Percentiles rank a stretch among this genome's conserved stretches.
Evolutionary conservation across 768 basidiomycete species (phyloP).

Genomic region (Cystobasidium onofrii): DNA sequence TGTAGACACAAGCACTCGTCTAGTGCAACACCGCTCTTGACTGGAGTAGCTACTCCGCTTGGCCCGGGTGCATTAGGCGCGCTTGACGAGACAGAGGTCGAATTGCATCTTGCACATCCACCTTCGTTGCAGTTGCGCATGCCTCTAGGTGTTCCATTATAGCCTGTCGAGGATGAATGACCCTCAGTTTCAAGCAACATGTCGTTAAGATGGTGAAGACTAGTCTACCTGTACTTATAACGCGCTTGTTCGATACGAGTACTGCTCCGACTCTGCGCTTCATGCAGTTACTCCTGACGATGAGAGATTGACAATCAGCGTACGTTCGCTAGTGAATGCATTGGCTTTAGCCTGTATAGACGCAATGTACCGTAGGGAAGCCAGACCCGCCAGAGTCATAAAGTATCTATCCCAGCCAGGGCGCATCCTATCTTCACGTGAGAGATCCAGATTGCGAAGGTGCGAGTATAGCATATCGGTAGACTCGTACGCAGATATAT

Average conservation of each 20-base stretch:
- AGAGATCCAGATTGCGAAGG: constrained; percentile 61
- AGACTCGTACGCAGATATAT: constrained; percentile 42
- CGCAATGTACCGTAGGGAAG: constrained; percentile 52
- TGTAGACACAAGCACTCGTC: constrained; percentile 88
- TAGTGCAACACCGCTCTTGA: constrained; percentile 44
- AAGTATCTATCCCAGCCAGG: constrained; percentile 96
- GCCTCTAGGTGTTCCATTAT: constrained; percentile 92
- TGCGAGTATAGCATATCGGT: constrained; percentile 51
- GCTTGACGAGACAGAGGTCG: constrained; percentile 13
- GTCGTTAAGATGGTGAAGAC: not conserved
- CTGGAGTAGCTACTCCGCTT: constrained; percentile 5
- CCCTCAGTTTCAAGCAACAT: too few relatives aligned
- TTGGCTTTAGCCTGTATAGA: too few relatives aligned
- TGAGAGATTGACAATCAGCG: not conserved
- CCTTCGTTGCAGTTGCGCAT: constrained; percentile 83
- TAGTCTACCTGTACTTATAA: constrained; percentile 45
- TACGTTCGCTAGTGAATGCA: too few relatives aligned
- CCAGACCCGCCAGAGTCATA: constrained; percentile 87
- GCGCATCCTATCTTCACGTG: constrained; percentile 65
- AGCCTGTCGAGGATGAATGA: too few relatives aligned
- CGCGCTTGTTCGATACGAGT: constrained; percentile 60
- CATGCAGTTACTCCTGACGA: constrained; percentile 40
- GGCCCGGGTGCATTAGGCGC: not conserved
- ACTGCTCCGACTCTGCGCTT: constrained; percentile 85
- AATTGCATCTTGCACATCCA: constrained; percentile 73